phyloP scores from a whole-genome alignment of 257 asterid genomes.

The Datura wrightii region DNA sequence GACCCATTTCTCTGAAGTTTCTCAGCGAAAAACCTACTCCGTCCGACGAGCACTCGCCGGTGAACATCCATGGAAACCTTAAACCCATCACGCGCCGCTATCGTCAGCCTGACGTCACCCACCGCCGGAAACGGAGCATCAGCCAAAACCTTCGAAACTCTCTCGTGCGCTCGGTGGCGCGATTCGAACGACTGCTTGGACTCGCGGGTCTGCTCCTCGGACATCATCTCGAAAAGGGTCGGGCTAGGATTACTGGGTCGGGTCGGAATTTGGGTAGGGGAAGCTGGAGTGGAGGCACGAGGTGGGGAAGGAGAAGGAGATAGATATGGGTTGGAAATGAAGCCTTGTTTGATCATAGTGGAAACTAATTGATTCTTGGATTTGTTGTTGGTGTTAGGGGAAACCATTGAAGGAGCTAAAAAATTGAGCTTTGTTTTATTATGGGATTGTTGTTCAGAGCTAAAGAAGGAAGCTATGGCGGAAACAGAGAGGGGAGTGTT shows the following conservation, averaged over 20 bases:
- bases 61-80: constrained; percentile 78
- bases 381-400: constrained; percentile 30
- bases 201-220: constrained; percentile 68
- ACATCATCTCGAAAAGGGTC: constrained; percentile 80
- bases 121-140: constrained; percentile 47
- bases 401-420: constrained; percentile 52
- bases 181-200: constrained; percentile 50
- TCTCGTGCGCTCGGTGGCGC: constrained; percentile 56
- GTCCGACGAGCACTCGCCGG: constrained; percentile 61
- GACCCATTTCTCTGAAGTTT: constrained; percentile 70
- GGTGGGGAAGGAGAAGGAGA: constrained; percentile 49
- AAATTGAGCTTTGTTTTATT: background rate
- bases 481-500: constrained; percentile 29
- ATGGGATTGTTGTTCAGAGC: constrained; percentile 33
- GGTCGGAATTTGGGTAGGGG: constrained; percentile 62
- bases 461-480: constrained; percentile 30
- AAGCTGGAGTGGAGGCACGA: constrained; percentile 38
- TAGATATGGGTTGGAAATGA: constrained; percentile 74
- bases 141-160: constrained; percentile 58
- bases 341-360: constrained; percentile 88
- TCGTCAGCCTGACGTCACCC: constrained; percentile 84
- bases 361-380: constrained; percentile 64
- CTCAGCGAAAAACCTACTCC: constrained; percentile 82
- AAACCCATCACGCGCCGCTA: constrained; percentile 55
- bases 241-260: constrained; percentile 52